phyloP scores from a whole-genome alignment of 352 stramenopile species.

The Phytophthora quininea region DNA sequence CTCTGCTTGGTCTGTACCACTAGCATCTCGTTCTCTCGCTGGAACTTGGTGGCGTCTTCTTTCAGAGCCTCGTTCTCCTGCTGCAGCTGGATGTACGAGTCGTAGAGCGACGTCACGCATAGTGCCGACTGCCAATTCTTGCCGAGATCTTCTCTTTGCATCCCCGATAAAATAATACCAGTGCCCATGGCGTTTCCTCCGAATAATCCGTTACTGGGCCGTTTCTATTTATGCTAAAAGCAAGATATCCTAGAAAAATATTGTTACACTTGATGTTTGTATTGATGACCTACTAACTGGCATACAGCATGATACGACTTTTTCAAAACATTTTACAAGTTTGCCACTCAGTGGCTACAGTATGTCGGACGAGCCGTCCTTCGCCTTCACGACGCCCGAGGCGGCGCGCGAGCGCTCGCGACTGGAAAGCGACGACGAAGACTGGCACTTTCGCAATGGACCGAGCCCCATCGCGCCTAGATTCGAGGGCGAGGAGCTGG shows the following conservation, averaged over 20 bases:
- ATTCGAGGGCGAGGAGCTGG: slow-evolving; percentile 22
- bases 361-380: slow-evolving; percentile 19
- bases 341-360: too few relatives aligned
- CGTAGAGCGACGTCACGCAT: slow-evolving; percentile 78
- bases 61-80: slow-evolving; percentile 47
- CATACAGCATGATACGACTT: slow-evolving; percentile 2
- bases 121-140: slow-evolving; percentile 77
- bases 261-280: too few relatives aligned
- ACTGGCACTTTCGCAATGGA: slow-evolving; percentile 25
- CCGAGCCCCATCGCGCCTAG: slow-evolving; percentile 27
- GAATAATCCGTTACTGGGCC: slow-evolving; percentile 6
- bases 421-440: slow-evolving; percentile 2
- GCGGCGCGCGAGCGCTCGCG: slow-evolving; percentile 4
- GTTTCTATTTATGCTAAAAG: not conserved
- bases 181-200: slow-evolving; percentile 21
- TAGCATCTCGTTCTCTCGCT: slow-evolving; percentile 21
- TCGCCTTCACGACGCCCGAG: slow-evolving; percentile 35
- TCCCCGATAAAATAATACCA: not conserved
- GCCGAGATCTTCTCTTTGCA: slow-evolving; percentile 29
- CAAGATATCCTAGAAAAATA: too few relatives aligned
- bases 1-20: slow-evolving; percentile 5
- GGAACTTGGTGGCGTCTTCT: slow-evolving; percentile 11
- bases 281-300: not conserved
- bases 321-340: too few relatives aligned
- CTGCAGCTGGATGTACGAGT: slow-evolving; percentile 72